A percentile compares a stretch with the other conserved stretches of the same genome.
These are phyloP conservation scores for Penicillium aurantiogriseum DNA, from an alignment of 2,329 filamentous ascomycete genomes.

Conservation along the genomic window DNA sequence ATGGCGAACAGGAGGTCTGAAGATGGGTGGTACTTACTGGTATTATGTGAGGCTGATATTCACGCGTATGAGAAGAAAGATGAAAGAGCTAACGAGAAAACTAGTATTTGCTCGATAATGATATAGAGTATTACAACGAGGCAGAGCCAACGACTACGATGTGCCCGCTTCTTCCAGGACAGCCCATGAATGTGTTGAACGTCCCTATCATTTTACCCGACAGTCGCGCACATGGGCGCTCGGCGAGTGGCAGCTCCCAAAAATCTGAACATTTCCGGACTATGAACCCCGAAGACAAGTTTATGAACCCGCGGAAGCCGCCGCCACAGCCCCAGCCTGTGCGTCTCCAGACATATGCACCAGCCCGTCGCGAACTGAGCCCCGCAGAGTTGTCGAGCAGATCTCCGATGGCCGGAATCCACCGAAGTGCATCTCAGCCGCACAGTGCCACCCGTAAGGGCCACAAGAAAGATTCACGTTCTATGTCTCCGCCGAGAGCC, in stretches of 20 bases:
- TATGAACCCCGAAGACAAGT: slow-evolving; percentile 76
- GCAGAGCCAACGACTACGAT: slow-evolving; percentile 69
- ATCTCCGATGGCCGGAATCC: slow-evolving; percentile 27
- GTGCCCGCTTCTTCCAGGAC: slow-evolving; percentile 85
- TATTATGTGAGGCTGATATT: slow-evolving; percentile 68
- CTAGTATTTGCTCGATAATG: slow-evolving; percentile 80
- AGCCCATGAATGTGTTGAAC: slow-evolving; percentile 78
- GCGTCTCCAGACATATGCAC: slow-evolving; percentile 47
- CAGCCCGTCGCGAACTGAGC: slow-evolving; percentile 25
- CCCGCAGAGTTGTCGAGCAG: slow-evolving; percentile 29
- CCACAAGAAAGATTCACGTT: slow-evolving; percentile 32
- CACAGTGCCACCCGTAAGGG: slow-evolving; percentile 25
- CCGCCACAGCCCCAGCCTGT: slow-evolving; percentile 50
- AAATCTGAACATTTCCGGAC: slow-evolving; percentile 62
- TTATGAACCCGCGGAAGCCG: slow-evolving; percentile 64
- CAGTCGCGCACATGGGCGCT: slow-evolving; percentile 54
- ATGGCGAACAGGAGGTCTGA: slow-evolving; percentile 73
- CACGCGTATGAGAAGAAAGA: slow-evolving; percentile 2
- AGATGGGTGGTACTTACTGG: slow-evolving; percentile 92
- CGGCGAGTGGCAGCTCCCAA: slow-evolving; percentile 63
- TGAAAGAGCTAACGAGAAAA: slow-evolving; percentile 24
- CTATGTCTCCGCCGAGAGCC: slow-evolving; percentile 38
- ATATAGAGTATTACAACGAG: slow-evolving; percentile 72
- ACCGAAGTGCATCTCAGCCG: slow-evolving; percentile 38
- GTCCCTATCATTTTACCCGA: slow-evolving; percentile 68